Base-by-base conservation (phyloP, 768 basidiomycete species). In the Mycena amicta region DNA sequence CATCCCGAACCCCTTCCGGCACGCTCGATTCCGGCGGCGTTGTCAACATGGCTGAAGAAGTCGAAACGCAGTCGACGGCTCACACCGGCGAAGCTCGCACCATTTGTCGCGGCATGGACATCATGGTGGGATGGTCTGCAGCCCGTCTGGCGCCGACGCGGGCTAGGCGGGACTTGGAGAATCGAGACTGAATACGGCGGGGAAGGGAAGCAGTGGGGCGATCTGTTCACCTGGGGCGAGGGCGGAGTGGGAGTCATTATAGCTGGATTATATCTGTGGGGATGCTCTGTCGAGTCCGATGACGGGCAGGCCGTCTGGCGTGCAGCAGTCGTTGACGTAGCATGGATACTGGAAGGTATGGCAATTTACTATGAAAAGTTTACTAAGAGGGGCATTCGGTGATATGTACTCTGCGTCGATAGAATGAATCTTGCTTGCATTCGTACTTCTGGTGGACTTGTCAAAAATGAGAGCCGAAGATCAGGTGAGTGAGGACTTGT, bases 331-430 rank as follows among this genome's bases (percentile, higher is more conserved):
- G 27, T 40, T 18, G 55, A 51, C 37, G 49, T 56, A 5, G 26
- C 23, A 8, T 56, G 55, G 55, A 40, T 56, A 49, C 27, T 56
- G 26, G 55, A 56, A 22, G 55, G 55, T 40, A 50, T 56, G 49
- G 55, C 49, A n/a, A 23, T 31, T 18, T 51, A 56, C 22, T 56
- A 56, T n/a, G 55, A 56, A 30, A 20, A 25, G 23, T 56, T 50
- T 33, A 39, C 39, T 3, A 29, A 49, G 23, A 27, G 26, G 47
- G 25, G 47, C 25, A 26, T 45, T 45, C 15, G 43, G 6, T 16
- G 43, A 16, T n/a, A 8, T 45, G 43, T 45, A 8, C 8, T 45
- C 20, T 45, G 12, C 33, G 33, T 37, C 8, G 8, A 8, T 8
- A 18, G 8, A 37, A 37, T 8, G 18, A 37, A 37, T 37, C 33